phyloP scores from a whole-genome alignment of 2,329 filamentous ascomycete genomes.

The Leptographium procerum region DNA sequence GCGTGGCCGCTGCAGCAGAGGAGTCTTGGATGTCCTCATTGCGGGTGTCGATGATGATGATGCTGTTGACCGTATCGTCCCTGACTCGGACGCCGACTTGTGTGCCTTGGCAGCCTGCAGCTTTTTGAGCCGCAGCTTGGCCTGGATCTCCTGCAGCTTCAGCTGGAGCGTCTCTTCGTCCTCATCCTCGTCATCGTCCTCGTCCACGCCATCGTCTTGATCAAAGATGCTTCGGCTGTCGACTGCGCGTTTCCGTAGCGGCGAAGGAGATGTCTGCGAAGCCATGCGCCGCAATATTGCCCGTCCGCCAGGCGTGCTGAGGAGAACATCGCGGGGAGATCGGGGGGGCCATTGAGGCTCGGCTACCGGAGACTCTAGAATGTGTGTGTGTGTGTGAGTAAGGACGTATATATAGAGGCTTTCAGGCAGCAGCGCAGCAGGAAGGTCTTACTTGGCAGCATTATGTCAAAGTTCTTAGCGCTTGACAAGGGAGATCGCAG shows the following conservation, averaged over 20 bases:
- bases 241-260: constrained; percentile 33
- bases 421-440: not conserved
- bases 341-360: constrained; percentile 51
- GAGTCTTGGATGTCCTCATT: not conserved
- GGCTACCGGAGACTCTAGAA: constrained; percentile 17
- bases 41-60: not conserved
- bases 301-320: constrained; percentile 66
- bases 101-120: constrained; percentile 52
- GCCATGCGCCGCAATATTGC: constrained; percentile 58
- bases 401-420: not conserved
- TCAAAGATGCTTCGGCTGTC: too few species aligned
- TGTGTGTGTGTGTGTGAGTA: not conserved
- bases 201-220: constrained; percentile 19
- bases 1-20: not conserved
- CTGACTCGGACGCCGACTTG: constrained; percentile 8
- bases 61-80: not conserved
- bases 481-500: not conserved
- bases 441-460: constrained; percentile 8
- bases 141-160: constrained; percentile 79
- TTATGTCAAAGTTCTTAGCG: not conserved
- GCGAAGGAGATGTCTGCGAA: constrained; percentile 55
- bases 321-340: constrained; percentile 52
- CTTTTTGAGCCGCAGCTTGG: constrained; percentile 76
- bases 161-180: constrained; percentile 85
- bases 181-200: constrained; percentile 50